These are phyloP conservation scores for Schizosaccharomyces osmophilus DNA, from an alignment of 805 yeast genomes.

Conservation along the genomic window DNA sequence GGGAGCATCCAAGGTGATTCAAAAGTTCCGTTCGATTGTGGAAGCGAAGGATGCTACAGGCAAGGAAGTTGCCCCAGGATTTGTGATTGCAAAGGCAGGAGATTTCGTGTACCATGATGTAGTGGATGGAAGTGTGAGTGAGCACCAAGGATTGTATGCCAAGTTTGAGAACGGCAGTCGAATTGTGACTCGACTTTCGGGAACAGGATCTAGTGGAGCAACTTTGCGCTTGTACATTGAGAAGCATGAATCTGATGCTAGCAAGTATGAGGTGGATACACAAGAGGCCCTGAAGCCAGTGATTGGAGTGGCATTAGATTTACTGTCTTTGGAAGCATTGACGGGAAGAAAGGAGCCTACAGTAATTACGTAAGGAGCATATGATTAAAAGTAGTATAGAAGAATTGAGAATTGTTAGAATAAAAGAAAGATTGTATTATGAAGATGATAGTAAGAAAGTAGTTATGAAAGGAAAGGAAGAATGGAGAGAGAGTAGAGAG, in stretches of 20 bases:
- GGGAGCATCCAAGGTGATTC: slow-evolving; percentile 49
- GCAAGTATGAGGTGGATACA: slow-evolving; percentile 27
- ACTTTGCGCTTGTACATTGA: slow-evolving; percentile 83
- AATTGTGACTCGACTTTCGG: slow-evolving; percentile 73
- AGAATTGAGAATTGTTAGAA: neutral
- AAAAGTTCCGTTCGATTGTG: slow-evolving; percentile 19
- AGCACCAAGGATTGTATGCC: slow-evolving; percentile 73
- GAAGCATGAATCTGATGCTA: slow-evolving; percentile 40
- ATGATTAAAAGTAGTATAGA: neutral
- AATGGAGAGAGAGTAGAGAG: neutral
- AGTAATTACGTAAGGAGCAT: slow-evolving; percentile 45
- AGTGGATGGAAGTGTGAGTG: slow-evolving; percentile 72
- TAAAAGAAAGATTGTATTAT: neutral
- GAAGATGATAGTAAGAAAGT: neutral
- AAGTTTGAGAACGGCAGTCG: slow-evolving; percentile 63
- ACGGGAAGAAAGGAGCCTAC: slow-evolving; percentile 73
- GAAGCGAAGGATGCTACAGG: slow-evolving; percentile 24
- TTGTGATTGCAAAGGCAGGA: slow-evolving; percentile 47
- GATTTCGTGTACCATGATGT: slow-evolving; percentile 74
- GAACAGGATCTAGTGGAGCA: slow-evolving; percentile 95
- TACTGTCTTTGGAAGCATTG: slow-evolving; percentile 45
- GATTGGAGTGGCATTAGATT: slow-evolving; percentile 35
- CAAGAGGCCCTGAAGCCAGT: slow-evolving; percentile 44
- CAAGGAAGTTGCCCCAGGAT: slow-evolving; percentile 24
- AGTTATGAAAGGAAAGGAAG: neutral